A percentile compares a stretch with the other conserved stretches of the same genome.
phyloP scores from a whole-genome alignment of 2,329 filamentous ascomycete species.

The Claviceps sorghi region DNA sequence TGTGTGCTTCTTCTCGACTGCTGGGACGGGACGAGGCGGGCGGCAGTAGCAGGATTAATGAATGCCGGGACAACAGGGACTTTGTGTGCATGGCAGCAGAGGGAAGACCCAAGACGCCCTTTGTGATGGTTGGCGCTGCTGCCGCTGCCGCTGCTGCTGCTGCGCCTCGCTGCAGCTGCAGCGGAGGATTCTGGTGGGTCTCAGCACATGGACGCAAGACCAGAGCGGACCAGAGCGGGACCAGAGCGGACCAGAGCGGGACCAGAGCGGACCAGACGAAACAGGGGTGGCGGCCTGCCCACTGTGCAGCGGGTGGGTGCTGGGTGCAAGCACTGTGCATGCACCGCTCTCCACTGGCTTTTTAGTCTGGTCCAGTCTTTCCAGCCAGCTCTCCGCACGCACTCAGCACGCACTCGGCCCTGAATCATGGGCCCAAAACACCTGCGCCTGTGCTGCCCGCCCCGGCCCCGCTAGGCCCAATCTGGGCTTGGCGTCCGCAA shows the following conservation, averaged over 20 bases:
- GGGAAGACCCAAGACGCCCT: not conserved
- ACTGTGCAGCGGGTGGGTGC: not conserved
- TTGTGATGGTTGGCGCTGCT: not conserved
- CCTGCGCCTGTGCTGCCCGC: not conserved
- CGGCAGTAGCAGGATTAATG: no score
- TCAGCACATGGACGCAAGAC: not conserved
- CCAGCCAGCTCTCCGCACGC: no score
- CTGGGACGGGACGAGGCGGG: not conserved
- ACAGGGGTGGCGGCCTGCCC: not conserved
- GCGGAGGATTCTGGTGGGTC: not conserved
- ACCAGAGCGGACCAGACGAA: no score
- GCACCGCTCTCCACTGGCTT: no score
- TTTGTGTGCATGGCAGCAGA: not conserved
- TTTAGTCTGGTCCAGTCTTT: no score
- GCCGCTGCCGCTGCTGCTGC: not conserved
- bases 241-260: no score
- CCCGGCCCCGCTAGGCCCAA: not conserved
- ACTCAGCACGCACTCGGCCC: not conserved
- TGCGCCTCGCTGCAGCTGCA: not conserved
- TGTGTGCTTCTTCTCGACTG: not conserved
- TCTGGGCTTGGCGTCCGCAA: conserved; percentile 1
- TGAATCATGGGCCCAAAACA: not conserved
- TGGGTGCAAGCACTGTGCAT: no score
- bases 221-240: no score
- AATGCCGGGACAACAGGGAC: no score